phyloP scores from a whole-genome alignment of 2,329 filamentous ascomycete species.

The Myrmaecium sp. region DNA sequence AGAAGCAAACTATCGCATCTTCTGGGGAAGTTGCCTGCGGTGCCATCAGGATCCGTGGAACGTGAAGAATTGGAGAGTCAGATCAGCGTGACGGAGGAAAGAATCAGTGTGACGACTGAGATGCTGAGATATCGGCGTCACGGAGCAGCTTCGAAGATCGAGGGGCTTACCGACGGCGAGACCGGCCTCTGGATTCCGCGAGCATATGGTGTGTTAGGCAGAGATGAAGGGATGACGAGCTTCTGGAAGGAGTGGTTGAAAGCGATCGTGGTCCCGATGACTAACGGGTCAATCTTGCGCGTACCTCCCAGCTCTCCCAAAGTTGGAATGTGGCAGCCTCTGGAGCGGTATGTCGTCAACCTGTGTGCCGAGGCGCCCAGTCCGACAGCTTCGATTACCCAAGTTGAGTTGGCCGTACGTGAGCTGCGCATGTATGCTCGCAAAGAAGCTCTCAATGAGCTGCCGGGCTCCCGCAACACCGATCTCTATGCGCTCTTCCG shows the following conservation, averaged over 20 bases:
- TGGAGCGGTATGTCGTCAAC: constrained; percentile 94
- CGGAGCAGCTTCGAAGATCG: constrained; percentile 90
- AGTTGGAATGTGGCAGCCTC: constrained; percentile 85
- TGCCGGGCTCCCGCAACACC: constrained; percentile 78
- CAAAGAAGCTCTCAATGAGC: constrained; percentile 82
- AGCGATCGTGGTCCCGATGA: constrained; percentile 90
- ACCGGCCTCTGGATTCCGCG: constrained; percentile 91
- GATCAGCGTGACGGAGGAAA: constrained; percentile 91
- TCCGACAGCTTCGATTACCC: constrained; percentile 82
- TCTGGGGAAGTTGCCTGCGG: constrained; percentile 63
- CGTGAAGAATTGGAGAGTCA: constrained; percentile 81
- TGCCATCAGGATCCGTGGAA: constrained; percentile 62
- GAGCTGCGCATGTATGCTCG: constrained; percentile 84
- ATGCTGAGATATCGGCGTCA: constrained; percentile 83
- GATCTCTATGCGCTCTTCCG: constrained; percentile 90
- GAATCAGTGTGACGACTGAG: constrained; percentile 92
- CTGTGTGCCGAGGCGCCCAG: constrained; percentile 89
- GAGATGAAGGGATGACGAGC: constrained; percentile 63
- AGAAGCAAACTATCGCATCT: constrained; percentile 80
- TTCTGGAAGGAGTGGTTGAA: constrained; percentile 99
- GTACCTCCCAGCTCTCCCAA: constrained; percentile 79
- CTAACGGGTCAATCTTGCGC: constrained; percentile 63
- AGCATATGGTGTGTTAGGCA: constrained; percentile 80
- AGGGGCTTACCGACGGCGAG: constrained; percentile 86
- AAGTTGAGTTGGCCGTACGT: constrained; percentile 79